Base-by-base conservation (phyloP, 1,284 basidiomycete species). In the Boletus semigastroideus region DNA sequence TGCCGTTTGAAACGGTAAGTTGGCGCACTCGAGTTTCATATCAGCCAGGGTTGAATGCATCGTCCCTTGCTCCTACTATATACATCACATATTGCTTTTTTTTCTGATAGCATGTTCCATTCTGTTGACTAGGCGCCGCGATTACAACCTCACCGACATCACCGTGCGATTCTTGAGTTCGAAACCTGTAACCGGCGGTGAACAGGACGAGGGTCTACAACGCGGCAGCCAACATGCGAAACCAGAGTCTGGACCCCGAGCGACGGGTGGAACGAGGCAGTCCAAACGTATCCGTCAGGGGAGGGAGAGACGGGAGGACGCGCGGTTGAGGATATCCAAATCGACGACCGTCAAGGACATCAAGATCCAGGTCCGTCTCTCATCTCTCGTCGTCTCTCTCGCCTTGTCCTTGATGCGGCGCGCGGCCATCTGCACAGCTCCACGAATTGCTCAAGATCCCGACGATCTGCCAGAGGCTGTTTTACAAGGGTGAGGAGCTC, bases 281-380 rank as follows among this genome's bases (percentile, higher is more conserved):
- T 90, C 87, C 17, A 84, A 79, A 63, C 81, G 87, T 27, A 73
- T 90, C 40, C 79, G 81, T 44, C 78, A 80, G 62, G 74, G 71
- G 3, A 79, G 76, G 62, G 74, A 78, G 51, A 68, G 75, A 41
- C 77, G 74, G 8, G 77, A 79, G 58, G 72, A 74, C 51, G 73
- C 72, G 47, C 78, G 69, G 55, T 64, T 91, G 44, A 76, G 67
- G 13, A 76, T 92, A 42, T 75, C 73, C 37, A 90, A 87, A 64
- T 66, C 70, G 17, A 89, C 80, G 58, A 83, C 84, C 0, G 75
- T 92, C 49, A 90, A 86, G 63, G 87, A 90, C 11, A 79, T 92
- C 58, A 91, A 90, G 65, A 65, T 87, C 46, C 74, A 79, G 75
- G 89, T 90, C 51, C 49, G 80, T 64, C 14, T 17, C 34, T 10